Conservation (phyloP, 2,329 filamentous ascomycete genomes). For the Stagonosporopsis chrysanthemi region DNA sequence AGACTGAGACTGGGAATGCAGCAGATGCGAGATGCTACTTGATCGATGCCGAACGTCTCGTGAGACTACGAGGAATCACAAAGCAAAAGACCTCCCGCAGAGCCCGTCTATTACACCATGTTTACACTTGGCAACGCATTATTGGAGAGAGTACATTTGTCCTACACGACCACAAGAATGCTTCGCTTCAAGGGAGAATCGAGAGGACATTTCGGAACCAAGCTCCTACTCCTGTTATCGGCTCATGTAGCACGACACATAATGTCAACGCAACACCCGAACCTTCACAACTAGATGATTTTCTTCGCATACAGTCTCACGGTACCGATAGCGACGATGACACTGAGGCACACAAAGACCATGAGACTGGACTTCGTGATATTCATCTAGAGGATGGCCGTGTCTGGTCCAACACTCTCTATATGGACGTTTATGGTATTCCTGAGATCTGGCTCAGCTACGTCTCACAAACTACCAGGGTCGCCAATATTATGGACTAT, state of each 20-base stretch:
- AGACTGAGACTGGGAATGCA: constrained; percentile 27
- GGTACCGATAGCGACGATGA: constrained; percentile 50
- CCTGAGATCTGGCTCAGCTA: constrained; percentile 55
- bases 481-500: constrained; percentile 48
- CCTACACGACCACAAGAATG: constrained; percentile 20
- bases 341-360: constrained; percentile 50
- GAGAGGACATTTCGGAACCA: constrained; percentile 13
- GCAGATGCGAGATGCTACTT: constrained; percentile 49
- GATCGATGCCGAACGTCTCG: constrained; percentile 55
- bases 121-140: constrained; percentile 29
- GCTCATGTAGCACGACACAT: constrained; percentile 3
- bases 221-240: constrained; percentile 14
- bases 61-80: constrained; percentile 50
- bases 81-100: constrained; percentile 52
- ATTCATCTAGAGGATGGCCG: constrained; percentile 45
- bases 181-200: constrained; percentile 15
- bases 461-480: constrained; percentile 54
- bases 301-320: constrained; percentile 48
- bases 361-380: constrained; percentile 43
- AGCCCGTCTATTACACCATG: constrained; percentile 53
- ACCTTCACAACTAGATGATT: constrained; percentile 49
- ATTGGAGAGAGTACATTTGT: constrained; percentile 47
- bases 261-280: constrained; percentile 27
- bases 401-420: constrained; percentile 45
- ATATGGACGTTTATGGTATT: constrained; percentile 53